Conservation (phyloP, 78 protist genomes). For the Fonticula alba region DNA sequence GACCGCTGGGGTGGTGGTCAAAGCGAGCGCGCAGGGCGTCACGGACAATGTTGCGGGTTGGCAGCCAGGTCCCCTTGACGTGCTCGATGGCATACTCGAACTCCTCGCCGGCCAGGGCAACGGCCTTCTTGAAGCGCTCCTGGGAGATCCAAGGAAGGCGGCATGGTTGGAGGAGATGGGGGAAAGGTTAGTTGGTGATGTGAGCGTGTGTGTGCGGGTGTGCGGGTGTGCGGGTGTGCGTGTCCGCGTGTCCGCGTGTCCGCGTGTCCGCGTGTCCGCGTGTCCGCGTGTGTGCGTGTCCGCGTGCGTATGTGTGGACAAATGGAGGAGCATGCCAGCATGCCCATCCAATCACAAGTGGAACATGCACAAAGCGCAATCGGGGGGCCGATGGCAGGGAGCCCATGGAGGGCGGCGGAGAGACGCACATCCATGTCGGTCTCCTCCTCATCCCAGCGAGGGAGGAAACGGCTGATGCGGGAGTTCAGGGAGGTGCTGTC, state of each 20-base stretch:
- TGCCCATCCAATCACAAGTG: not conserved
- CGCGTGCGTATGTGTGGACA: not conserved
- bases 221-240: not conserved
- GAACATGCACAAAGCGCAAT: not conserved
- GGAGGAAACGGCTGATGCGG: conserved; percentile 39
- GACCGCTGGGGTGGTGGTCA: conserved; percentile 25
- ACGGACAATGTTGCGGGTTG: conserved; percentile 50
- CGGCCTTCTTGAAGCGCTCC: conserved; percentile 29
- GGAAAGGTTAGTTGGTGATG: not conserved
- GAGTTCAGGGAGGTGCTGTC: conserved; percentile 15
- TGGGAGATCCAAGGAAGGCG: no score
- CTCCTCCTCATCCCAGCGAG: conserved; percentile 35
- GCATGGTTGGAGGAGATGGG: no score
- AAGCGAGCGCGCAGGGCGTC: conserved; percentile 6
- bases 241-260: not conserved
- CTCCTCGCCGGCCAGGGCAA: conserved; percentile 33
- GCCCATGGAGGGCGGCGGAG: no score
- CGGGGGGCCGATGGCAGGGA: no score
- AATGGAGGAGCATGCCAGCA: not conserved
- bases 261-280: not conserved
- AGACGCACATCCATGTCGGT: conserved; percentile 8
- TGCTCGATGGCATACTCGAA: conserved; percentile 20
- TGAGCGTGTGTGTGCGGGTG: not conserved
- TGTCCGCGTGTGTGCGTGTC: not conserved
- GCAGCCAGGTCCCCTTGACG: conserved; percentile 30